A percentile compares a stretch with the other conserved stretches of the same genome.
Evolutionary conservation across 495 filamentous ascomycete genomes (phyloP).

Genomic region (Trichoderma orchidacearum): DNA sequence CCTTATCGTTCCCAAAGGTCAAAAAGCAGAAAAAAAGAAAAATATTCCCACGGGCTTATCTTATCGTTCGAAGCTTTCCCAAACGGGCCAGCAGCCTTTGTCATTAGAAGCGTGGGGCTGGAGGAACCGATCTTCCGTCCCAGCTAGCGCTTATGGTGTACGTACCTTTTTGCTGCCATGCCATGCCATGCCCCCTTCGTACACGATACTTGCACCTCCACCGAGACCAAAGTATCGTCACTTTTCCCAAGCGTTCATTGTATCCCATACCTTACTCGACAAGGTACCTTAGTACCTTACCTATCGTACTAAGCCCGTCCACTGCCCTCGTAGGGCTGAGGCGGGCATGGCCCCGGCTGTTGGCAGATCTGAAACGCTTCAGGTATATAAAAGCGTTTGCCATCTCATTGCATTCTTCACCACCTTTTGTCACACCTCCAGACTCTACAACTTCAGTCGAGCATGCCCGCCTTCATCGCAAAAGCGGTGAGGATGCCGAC

Average conservation of each 20-base stretch:
- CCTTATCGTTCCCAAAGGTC: not conserved
- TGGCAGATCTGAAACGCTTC: not conserved
- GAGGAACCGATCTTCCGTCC: not conserved
- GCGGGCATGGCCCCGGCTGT: not conserved
- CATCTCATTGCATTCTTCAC: too few relatives aligned
- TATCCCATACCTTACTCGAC: not conserved
- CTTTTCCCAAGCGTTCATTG: not conserved
- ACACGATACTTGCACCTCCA: not conserved
- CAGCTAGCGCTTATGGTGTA: not conserved
- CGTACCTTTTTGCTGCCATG: not conserved
- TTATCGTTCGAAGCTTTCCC: not conserved
- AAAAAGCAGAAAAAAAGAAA: not conserved
- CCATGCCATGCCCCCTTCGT: too few relatives aligned
- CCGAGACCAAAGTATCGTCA: not conserved
- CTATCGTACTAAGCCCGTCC: not conserved
- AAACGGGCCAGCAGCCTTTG: too few relatives aligned
- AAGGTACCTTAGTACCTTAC: not conserved
- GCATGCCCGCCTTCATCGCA: too few relatives aligned
- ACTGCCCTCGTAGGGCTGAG: not conserved
- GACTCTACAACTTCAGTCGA: too few relatives aligned
- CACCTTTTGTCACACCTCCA: too few relatives aligned
- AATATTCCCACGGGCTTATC: not conserved
- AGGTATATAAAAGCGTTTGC: too few relatives aligned
- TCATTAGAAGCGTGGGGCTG: too few relatives aligned
- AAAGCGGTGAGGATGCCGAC: too few relatives aligned